Evolutionary conservation across 164 flowering plant species (phyloP).

Genomic region (Protea cynaroides): DNA sequence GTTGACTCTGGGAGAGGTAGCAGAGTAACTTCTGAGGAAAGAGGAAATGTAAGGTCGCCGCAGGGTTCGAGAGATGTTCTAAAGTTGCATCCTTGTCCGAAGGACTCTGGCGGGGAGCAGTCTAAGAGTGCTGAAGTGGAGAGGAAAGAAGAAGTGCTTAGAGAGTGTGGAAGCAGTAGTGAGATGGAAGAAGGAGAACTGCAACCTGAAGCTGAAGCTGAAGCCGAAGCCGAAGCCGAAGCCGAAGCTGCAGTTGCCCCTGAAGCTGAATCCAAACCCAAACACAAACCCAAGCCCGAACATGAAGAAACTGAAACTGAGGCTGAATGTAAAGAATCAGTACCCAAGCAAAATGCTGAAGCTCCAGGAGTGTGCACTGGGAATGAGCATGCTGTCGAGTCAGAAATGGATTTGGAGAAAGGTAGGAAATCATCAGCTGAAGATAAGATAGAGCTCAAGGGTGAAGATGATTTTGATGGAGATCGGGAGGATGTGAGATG

Average conservation of each 20-base stretch:
- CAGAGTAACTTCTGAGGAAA: conserved; percentile 29
- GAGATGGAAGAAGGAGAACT: conserved; percentile 95
- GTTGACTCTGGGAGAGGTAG: conserved; percentile 31
- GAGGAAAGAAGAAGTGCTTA: conserved; percentile 44
- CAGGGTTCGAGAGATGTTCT: conserved; percentile 23
- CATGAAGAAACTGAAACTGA: conserved; percentile 7
- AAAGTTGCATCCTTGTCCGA: conserved; percentile 40
- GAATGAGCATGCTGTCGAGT: conserved; percentile 11
- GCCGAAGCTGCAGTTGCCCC: conserved; percentile 14
- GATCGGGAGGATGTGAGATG: conserved; percentile 13
- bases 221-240: conserved; percentile 18
- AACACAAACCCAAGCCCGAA: conserved; percentile 16
- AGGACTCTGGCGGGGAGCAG: conserved; percentile 53
- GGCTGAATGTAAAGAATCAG: neutral
- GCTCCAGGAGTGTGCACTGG: neutral
- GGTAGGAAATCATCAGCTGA: conserved; percentile 11
- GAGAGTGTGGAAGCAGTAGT: conserved; percentile 44
- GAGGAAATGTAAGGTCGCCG: conserved; percentile 33
- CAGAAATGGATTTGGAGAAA: conserved; percentile 9
- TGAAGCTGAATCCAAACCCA: conserved; percentile 28
- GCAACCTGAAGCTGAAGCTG: conserved; percentile 48
- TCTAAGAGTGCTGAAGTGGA: conserved; percentile 57
- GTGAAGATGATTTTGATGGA: conserved; percentile 19
- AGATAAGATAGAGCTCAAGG: conserved; percentile 13
- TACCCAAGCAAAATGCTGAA: neutral